Base-by-base conservation (phyloP, 768 basidiomycete genomes). In the Lactarius pseudohatsudake region DNA sequence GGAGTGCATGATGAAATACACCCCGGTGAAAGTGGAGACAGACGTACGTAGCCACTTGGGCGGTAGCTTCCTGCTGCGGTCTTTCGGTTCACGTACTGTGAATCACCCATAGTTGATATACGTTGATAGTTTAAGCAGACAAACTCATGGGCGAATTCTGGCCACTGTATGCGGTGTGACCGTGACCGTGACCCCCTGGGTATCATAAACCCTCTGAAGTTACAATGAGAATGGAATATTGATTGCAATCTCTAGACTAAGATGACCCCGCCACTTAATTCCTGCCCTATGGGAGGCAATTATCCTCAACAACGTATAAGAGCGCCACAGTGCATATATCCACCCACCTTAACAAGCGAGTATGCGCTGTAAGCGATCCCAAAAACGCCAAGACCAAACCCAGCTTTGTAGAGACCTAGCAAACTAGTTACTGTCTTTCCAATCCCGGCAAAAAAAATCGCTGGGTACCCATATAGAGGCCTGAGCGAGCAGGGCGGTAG, bases 401-500 rank as follows among this genome's bases (percentile, higher is more conserved):
- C 70, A 62, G 78, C 79, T 66, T 80, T 80, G 77, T 84, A 92
- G 28, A 81, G 67, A 56, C 83, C 90, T 91, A 59, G 38, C 62
- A 61, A 40, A 61, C 26, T 30, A 15, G 26, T 71, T 20, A 64
- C 64, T 64, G 22, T 16, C 28, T 62, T 3, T 10, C 61, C 22
- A 32, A 11, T 11, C 34, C 43, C 36, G 40, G 55, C n/a, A 43
- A 57, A n/a, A 36, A 41, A 41, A 57, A 41, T 18, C 15, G 47
- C 36, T 64, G 75, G 81, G 69, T 67, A 92, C 91, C 81, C 61
- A 91, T 73, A 77, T 89, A 90, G 67, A 91, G 80, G 47, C 74
- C 80, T 57, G 86, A 85, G 65, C 88, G 82, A 54, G 88, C 86
- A 61, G 75, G 80, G 66, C 88, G 85, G 74, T 84, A 77, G 78